phyloP scores from a whole-genome alignment of 106 monocot species.

The Dioscorea alata region DNA sequence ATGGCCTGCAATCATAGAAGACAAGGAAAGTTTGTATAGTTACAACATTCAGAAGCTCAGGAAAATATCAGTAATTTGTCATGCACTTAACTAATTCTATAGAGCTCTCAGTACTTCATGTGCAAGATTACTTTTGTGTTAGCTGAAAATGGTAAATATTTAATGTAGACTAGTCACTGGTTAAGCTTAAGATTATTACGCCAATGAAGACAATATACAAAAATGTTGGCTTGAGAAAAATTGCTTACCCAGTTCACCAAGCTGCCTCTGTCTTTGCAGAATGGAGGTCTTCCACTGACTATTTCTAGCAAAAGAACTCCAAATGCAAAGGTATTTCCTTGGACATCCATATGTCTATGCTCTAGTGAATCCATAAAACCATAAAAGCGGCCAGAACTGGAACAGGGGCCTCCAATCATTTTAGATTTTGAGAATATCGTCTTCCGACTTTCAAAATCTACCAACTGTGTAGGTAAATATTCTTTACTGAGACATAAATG shows the following conservation, averaged over 20 bases:
- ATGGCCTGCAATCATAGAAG: not conserved
- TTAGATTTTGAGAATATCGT: slow-evolving; percentile 43
- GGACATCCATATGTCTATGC: slow-evolving; percentile 44
- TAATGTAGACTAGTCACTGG: no score
- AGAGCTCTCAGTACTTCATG: no score
- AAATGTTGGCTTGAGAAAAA: no score
- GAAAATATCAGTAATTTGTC: no score
- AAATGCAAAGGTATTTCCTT: slow-evolving; percentile 67
- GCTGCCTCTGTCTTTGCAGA: slow-evolving; percentile 62
- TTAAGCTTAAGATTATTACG: no score
- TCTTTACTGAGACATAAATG: not conserved
- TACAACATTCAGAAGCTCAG: no score
- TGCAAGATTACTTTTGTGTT: no score
- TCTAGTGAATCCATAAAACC: slow-evolving; percentile 34
- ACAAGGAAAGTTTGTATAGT: no score
- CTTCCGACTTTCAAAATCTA: slow-evolving; percentile 96
- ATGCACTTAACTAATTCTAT: no score
- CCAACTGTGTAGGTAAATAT: slow-evolving; percentile 51
- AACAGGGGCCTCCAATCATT: slow-evolving; percentile 23
- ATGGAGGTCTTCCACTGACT: slow-evolving; percentile 68
- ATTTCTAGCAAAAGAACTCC: slow-evolving; percentile 83
- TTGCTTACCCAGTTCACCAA: slow-evolving; percentile 80
- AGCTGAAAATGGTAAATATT: no score
- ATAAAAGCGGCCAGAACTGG: slow-evolving; percentile 3
- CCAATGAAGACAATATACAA: no score